A percentile compares a stretch with the other conserved stretches of the same genome.
These are phyloP conservation scores for Tremellales sp. DNA, from an alignment of 1,284 basidiomycete genomes.

Conservation along the genomic window DNA sequence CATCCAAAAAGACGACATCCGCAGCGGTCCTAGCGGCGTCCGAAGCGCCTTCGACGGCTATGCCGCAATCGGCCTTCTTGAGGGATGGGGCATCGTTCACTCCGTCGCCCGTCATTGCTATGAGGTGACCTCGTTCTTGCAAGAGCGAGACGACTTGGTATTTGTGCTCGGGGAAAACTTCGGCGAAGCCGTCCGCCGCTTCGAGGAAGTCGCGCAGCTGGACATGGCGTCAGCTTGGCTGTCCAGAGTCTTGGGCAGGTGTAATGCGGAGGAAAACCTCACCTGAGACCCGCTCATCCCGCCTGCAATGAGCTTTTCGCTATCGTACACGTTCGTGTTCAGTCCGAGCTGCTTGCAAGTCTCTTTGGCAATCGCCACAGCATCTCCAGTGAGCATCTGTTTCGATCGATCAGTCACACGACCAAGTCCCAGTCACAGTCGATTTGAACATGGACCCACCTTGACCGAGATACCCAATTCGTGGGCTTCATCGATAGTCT, in stretches of 20 bases:
- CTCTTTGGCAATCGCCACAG: conserved; percentile 58
- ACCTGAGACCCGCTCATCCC: conserved; percentile 56
- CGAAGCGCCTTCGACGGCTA: conserved; percentile 61
- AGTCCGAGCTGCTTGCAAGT: conserved; percentile 54
- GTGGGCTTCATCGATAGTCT: conserved; percentile 55
- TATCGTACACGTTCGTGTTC: conserved; percentile 57
- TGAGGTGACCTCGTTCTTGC: conserved; percentile 56
- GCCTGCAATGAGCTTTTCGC: conserved; percentile 55
- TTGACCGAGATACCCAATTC: conserved; percentile 56
- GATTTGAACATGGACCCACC: too few species aligned
- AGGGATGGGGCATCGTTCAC: conserved; percentile 59
- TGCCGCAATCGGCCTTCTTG: conserved; percentile 58
- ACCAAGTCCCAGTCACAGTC: too few species aligned
- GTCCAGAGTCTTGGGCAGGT: too few species aligned
- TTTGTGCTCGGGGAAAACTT: conserved; percentile 58
- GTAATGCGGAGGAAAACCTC: too few species aligned
- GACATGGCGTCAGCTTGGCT: too few species aligned
- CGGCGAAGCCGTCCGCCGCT: conserved; percentile 58
- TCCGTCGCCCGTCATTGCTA: conserved; percentile 56
- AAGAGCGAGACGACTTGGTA: conserved; percentile 56
- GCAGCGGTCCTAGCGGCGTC: conserved; percentile 61
- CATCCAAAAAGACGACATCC: conserved; percentile 58
- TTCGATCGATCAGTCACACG: not conserved
- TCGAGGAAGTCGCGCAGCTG: conserved; percentile 55
- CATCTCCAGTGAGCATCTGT: conserved; percentile 58